Percentiles rank a stretch among this genome's conserved stretches.
Conservation (phyloP, 2,329 filamentous ascomycete genomes). For the Mycosphaerella sp. region DNA sequence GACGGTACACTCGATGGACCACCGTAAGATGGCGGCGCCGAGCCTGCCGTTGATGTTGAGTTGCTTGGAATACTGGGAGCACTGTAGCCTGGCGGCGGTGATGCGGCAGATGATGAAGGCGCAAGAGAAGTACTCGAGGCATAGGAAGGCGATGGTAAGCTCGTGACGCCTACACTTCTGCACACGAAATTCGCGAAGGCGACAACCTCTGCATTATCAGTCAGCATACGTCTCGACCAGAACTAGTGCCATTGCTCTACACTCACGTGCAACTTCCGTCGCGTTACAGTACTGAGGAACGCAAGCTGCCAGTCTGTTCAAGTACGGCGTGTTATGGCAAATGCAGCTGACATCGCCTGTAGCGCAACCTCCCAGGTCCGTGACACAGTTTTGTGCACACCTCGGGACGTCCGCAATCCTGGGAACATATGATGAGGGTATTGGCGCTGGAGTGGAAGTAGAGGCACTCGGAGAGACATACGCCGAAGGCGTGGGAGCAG, state of each 20-base stretch:
- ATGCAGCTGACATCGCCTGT: constrained; percentile 4
- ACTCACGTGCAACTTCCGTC: not conserved
- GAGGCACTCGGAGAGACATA: not conserved
- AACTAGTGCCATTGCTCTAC: no score
- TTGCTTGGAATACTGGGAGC: not conserved
- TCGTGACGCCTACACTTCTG: constrained; percentile 4
- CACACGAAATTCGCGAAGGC: constrained; percentile 6
- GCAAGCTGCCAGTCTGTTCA: not conserved
- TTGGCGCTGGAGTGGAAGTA: not conserved
- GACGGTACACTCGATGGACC: no score
- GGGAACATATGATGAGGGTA: not conserved
- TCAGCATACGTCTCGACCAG: not conserved
- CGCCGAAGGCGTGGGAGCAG: not conserved
- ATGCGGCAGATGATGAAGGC: not conserved
- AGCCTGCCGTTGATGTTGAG: not conserved
- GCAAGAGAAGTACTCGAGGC: not conserved
- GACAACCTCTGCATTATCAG: constrained; percentile 2
- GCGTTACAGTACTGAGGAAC: not conserved
- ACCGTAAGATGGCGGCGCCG: not conserved
- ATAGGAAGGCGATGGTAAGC: constrained; percentile 4
- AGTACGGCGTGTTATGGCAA: constrained; percentile 3
- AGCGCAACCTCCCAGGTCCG: constrained; percentile 1
- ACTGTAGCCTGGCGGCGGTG: not conserved
- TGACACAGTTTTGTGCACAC: constrained; percentile 4
- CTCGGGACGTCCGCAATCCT: not conserved